phyloP scores from a whole-genome alignment of 345 rosid species.

The Nephelium lappaceum region DNA sequence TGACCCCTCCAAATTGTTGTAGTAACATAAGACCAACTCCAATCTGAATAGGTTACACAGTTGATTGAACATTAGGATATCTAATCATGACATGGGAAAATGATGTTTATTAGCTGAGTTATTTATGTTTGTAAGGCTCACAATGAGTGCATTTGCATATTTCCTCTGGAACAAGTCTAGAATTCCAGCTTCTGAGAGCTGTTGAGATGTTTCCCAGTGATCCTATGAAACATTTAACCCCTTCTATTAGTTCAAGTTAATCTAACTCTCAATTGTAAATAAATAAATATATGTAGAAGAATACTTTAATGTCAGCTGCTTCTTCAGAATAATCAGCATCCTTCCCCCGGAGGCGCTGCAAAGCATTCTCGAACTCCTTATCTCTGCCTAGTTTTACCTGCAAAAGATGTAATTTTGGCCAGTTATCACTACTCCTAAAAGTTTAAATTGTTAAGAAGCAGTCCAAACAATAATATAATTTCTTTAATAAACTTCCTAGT shows the following conservation, averaged over 20 bases:
- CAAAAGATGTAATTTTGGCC: background rate
- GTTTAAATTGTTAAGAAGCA: too few species aligned
- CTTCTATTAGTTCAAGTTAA: background rate
- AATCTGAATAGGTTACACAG: conserved; percentile 32
- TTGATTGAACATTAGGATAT: background rate
- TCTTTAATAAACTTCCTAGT: too few species aligned
- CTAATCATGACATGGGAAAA: background rate
- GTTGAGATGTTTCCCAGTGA: conserved; percentile 27
- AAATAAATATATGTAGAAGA: too few species aligned
- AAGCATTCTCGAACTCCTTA: conserved; percentile 46
- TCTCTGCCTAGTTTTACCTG: conserved; percentile 50
- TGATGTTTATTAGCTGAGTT: background rate
- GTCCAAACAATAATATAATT: too few species aligned
- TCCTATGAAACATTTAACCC: conserved; percentile 23
- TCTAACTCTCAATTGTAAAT: too few species aligned
- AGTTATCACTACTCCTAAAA: too few species aligned
- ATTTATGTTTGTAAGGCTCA: conserved; percentile 15
- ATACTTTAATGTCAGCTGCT: conserved; percentile 54
- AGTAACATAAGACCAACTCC: conserved; percentile 65
- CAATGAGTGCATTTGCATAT: conserved; percentile 44
- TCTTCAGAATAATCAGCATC: conserved; percentile 52
- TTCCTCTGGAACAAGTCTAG: conserved; percentile 41
- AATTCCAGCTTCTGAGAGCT: conserved; percentile 27
- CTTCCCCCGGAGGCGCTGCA: conserved; percentile 53
- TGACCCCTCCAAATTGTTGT: conserved; percentile 59